Conservation (phyloP, 225 moss, liverwort and hornwort species). For the Sphagnum tenellum region DNA sequence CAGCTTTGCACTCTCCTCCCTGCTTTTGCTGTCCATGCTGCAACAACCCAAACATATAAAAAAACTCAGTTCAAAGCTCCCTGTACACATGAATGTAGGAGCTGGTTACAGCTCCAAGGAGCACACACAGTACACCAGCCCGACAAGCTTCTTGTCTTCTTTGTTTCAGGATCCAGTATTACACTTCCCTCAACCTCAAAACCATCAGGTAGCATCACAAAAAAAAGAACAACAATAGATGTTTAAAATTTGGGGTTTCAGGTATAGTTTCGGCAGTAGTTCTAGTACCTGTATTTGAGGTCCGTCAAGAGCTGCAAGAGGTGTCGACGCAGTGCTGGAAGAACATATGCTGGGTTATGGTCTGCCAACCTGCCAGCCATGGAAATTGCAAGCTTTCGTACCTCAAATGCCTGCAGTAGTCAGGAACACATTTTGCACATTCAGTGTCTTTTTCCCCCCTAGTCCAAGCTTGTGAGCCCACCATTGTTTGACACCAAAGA, state of each 20-base stretch:
- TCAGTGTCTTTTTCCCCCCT: not conserved
- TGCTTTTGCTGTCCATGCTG: conserved; percentile 93
- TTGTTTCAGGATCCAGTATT: too few relatives aligned
- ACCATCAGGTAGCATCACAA: too few relatives aligned
- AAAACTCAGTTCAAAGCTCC: too few relatives aligned
- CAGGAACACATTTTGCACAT: not conserved
- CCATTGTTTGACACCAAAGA: too few relatives aligned
- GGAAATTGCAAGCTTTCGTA: conserved; percentile 80
- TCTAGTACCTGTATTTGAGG: conserved; percentile 52
- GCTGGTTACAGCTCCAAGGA: too few relatives aligned
- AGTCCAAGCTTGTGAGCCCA: not conserved
- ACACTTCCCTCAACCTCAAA: too few relatives aligned
- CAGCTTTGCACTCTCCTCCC: conserved; percentile 97
- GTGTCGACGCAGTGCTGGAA: conserved; percentile 93
- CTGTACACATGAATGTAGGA: too few relatives aligned
- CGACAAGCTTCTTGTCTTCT: too few relatives aligned
- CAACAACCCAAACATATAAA: not conserved
- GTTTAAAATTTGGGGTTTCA: too few relatives aligned
- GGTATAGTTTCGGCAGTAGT: too few relatives aligned
- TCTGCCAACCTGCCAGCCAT: conserved; percentile 92
- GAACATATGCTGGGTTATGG: conserved; percentile 95
- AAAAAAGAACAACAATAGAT: too few relatives aligned
- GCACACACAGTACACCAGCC: too few relatives aligned
- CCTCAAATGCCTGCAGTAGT: conserved; percentile 63
- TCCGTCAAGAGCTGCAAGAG: conserved; percentile 86